phyloP scores from a whole-genome alignment of 768 basidiomycete species.

The Boletus rubescentipes region DNA sequence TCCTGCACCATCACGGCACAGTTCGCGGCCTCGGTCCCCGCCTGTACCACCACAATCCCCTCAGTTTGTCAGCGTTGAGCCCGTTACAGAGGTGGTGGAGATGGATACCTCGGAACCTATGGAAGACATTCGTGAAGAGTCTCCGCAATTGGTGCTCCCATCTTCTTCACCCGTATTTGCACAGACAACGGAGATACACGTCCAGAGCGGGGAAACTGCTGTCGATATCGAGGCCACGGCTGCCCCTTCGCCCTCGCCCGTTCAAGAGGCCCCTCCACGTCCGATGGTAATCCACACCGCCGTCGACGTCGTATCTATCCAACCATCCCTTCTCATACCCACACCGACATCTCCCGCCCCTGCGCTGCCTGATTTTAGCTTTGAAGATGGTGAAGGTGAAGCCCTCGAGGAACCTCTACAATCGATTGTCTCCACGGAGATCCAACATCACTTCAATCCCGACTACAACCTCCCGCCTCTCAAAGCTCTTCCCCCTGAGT shows the following conservation, averaged over 20 bases:
- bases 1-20: constrained; percentile 16
- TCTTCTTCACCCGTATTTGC: constrained; percentile 20
- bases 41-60: constrained; percentile 9
- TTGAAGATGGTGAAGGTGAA: constrained; percentile 32
- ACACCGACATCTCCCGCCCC: constrained; percentile 37
- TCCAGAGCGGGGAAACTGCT: neutral
- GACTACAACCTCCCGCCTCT: constrained; percentile 56
- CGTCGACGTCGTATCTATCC: constrained; percentile 28
- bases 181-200: neutral
- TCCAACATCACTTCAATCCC: constrained; percentile 40
- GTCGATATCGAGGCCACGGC: neutral
- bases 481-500: constrained; percentile 54
- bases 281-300: constrained; percentile 27
- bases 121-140: constrained; percentile 23
- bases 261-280: constrained; percentile 3
- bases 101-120: constrained; percentile 16
- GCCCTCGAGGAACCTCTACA: constrained; percentile 17
- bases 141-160: constrained; percentile 25
- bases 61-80: constrained; percentile 1
- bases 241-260: neutral
- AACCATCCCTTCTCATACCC: constrained; percentile 34
- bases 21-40: constrained; percentile 16
- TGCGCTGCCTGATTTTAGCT: constrained; percentile 32
- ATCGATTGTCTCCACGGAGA: constrained; percentile 15
- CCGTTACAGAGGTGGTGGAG: constrained; percentile 9